Percentiles rank a stretch among this genome's conserved stretches.
phyloP scores from a whole-genome alignment of 805 yeast species.

The Monosporozyma aerobia region DNA sequence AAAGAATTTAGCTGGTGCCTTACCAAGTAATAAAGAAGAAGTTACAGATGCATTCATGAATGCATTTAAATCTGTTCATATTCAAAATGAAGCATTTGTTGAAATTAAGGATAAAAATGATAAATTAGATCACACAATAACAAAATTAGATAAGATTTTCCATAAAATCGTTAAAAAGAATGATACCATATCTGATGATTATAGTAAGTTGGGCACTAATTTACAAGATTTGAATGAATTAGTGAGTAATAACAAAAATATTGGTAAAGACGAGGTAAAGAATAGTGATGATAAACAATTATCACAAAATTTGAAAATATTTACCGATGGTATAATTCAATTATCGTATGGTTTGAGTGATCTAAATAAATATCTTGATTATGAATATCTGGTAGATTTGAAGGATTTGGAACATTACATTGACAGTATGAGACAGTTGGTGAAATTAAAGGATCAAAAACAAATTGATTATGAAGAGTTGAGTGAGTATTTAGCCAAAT shows the following conservation, averaged over 20 bases:
- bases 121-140: constrained; percentile 74
- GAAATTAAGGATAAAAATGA: constrained; percentile 77
- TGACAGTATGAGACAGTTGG: constrained; percentile 50
- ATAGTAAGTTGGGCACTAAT: constrained; percentile 60
- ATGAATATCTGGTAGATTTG: constrained; percentile 69
- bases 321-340: constrained; percentile 40
- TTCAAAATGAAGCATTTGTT: constrained; percentile 65
- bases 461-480: constrained; percentile 85
- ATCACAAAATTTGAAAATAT: constrained; percentile 32
- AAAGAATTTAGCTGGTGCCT: constrained; percentile 19
- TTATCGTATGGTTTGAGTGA: constrained; percentile 35
- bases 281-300: constrained; percentile 1
- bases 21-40: constrained; percentile 41
- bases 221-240: constrained; percentile 56
- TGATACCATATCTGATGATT: constrained; percentile 63
- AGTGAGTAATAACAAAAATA: constrained; percentile 32
- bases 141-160: constrained; percentile 70
- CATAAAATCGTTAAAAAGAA: constrained; percentile 63
- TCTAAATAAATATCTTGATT: constrained; percentile 52
- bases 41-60: constrained; percentile 89
- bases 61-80: constrained; percentile 71
- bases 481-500: constrained; percentile 65
- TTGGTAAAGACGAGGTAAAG: constrained; percentile 13
- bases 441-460: constrained; percentile 82
- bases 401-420: constrained; percentile 83